phyloP scores from a whole-genome alignment of 805 yeast genomes.

The Metschnikowia rubicola region DNA sequence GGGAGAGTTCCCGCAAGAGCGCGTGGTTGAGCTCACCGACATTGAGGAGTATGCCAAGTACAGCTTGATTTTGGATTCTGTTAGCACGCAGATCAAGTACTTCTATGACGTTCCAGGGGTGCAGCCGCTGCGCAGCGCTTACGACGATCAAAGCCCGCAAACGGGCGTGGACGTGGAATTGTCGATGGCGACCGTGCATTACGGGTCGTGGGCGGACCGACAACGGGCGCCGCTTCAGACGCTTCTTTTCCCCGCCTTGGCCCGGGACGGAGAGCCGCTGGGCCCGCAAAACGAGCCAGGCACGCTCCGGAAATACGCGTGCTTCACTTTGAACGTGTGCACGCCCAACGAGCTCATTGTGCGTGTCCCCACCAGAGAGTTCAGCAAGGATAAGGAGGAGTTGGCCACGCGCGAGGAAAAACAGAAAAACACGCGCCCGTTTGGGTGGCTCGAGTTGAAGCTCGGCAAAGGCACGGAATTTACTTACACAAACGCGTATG shows the following conservation, averaged over 20 bases:
- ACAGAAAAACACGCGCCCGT: constrained; percentile 41
- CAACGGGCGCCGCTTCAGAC: constrained; percentile 66
- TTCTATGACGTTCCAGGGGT: constrained; percentile 72
- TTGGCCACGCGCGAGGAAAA: constrained; percentile 8
- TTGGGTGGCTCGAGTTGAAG: constrained; percentile 88
- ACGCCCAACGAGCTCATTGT: constrained; percentile 64
- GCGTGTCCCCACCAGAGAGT: constrained; percentile 80
- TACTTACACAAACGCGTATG: constrained; percentile 44
- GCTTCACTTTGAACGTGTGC: constrained; percentile 52
- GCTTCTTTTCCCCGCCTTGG: constrained; percentile 63
- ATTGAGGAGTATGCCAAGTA: constrained; percentile 74
- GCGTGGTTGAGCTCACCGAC: constrained; percentile 36
- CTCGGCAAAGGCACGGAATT: constrained; percentile 52
- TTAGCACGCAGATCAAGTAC: constrained; percentile 50
- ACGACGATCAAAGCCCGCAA: constrained; percentile 22
- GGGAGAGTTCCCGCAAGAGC: constrained; percentile 31
- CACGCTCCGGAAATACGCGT: constrained; percentile 49
- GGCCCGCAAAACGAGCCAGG: constrained; percentile 38
- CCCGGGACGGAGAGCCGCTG: constrained; percentile 49
- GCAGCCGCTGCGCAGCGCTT: neutral
- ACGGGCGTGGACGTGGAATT: constrained; percentile 58
- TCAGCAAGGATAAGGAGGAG: constrained; percentile 61
- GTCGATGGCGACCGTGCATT: constrained; percentile 62
- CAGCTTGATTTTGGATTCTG: constrained; percentile 64
- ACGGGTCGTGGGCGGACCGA: constrained; percentile 96